phyloP scores from a whole-genome alignment of 495 filamentous ascomycete genomes.

The Beverwykella pulmonaria region DNA sequence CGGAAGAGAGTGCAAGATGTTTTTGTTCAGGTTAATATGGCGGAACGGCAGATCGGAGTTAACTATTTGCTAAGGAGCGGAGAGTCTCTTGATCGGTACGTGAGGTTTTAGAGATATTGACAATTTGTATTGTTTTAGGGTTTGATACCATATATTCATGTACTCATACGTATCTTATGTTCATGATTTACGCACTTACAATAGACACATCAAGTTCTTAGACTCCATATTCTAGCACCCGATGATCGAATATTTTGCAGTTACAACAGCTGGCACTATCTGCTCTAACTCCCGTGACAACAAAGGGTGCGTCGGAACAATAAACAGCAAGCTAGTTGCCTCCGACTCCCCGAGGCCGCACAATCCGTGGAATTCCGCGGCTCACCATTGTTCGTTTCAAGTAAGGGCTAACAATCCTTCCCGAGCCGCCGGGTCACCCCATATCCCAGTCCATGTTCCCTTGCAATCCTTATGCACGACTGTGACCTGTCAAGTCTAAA shows the following conservation, averaged over 20 bases:
- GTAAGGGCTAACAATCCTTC: neutral
- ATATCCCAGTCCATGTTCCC: neutral
- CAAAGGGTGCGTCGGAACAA: neutral
- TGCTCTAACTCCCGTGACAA: no score
- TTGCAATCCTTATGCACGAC: neutral
- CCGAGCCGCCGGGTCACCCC: neutral
- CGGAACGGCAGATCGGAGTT: slow-evolving; percentile 24
- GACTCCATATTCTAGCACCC: neutral
- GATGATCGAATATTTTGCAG: neutral
- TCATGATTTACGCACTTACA: neutral
- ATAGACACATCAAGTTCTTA: neutral
- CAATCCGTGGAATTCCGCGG: neutral
- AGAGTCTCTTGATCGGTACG: slow-evolving; percentile 24
- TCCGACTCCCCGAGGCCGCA: neutral
- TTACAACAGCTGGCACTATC: neutral
- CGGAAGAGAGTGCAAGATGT: slow-evolving; percentile 25
- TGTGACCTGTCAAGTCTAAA: neutral
- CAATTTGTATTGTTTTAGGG: neutral
- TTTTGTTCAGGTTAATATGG: slow-evolving; percentile 29
- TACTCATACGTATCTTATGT: neutral
- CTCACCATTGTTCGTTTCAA: neutral
- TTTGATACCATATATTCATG: neutral
- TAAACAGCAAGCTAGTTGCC: neutral
- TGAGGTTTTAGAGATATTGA: slow-evolving; percentile 10
- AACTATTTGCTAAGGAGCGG: slow-evolving; percentile 29